Evolutionary conservation across 1,284 basidiomycete species (phyloP), one percentile per base, ranked within the genome.

Genomic region (Meira nashicola): DNA sequence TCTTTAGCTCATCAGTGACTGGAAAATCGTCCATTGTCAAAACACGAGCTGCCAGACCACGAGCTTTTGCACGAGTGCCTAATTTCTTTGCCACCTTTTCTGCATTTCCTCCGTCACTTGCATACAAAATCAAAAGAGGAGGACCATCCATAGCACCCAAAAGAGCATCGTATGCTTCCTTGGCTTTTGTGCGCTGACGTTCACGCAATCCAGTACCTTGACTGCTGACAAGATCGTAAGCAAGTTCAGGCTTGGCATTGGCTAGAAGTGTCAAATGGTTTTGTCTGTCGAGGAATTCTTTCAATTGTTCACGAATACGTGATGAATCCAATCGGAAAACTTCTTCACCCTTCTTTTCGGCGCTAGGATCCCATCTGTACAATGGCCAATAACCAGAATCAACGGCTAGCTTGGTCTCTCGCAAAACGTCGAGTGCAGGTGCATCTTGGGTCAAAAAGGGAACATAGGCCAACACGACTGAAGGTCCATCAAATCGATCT

Each of bases 341-440:
- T 48, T 91, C 89, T 70, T 92, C 89, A 73, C 86, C 83, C 57
- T 87, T 88, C 50, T 81, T 81, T 23, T 80, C 80, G 73, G 89
- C 88, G 66, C 84, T 83, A 0, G 94, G 94, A 80, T 98, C 88
- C 94, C 94, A 99, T 62, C 95, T 86, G 83, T 96, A 99, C 52
- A 98, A 83, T 0, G 95, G 94, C 94, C 95, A 98, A 81, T 94
- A 95, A 6, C 93, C 94, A 17, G 90, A 86, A 74, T 96, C 92
- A 50, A 98, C 90, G 7, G 93, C 94, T 46, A 93, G 85, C 80
- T 98, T 98, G 50, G 94, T 98, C 82, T 96, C 92, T 79, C 94
- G 92, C 60, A 98, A 82, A 17, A 97, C 83, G 40, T 94, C 87
- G 43, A 98, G 85, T 1, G 92, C 91, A 0, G 89, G 83, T 11